Evolutionary conservation across 192 early-diverging fungal species (phyloP).

Genomic region (Mortierella hygrophila): DNA sequence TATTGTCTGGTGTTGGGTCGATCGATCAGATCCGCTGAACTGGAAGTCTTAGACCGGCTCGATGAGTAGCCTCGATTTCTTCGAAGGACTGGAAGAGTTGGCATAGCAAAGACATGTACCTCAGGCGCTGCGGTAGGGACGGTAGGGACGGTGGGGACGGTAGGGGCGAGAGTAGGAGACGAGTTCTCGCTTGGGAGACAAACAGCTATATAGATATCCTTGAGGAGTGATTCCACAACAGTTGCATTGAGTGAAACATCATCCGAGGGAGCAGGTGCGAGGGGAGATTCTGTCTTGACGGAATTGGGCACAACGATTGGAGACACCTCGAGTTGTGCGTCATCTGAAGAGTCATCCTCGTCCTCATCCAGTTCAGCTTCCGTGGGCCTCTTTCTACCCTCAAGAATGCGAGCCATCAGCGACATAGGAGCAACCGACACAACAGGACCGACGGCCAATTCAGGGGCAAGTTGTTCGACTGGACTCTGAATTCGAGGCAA

Average conservation of each 20-base stretch:
- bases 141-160: not conserved
- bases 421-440: not conserved
- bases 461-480: not conserved
- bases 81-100: conserved; percentile 6
- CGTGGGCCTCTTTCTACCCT: conserved; percentile 4
- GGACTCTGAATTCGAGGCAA: not conserved
- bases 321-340: not conserved
- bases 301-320: not conserved
- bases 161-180: not conserved
- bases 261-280: not conserved
- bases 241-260: not conserved
- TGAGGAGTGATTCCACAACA: not conserved
- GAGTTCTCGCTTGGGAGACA: not conserved
- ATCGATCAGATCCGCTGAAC: not conserved
- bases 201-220: not conserved
- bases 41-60: not conserved
- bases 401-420: conserved; percentile 30
- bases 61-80: not conserved
- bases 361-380: not conserved
- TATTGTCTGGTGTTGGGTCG: not conserved
- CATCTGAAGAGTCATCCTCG: conserved; percentile 17
- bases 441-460: too few relatives aligned
- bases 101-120: conserved; percentile 18
- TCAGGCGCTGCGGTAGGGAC: not conserved
- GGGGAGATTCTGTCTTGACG: not conserved